Percentiles rank a stretch among this genome's conserved stretches.
These are phyloP conservation scores for Diaporthe nobilis DNA, from an alignment of 2,329 filamentous ascomycete genomes.

Conservation along the genomic window DNA sequence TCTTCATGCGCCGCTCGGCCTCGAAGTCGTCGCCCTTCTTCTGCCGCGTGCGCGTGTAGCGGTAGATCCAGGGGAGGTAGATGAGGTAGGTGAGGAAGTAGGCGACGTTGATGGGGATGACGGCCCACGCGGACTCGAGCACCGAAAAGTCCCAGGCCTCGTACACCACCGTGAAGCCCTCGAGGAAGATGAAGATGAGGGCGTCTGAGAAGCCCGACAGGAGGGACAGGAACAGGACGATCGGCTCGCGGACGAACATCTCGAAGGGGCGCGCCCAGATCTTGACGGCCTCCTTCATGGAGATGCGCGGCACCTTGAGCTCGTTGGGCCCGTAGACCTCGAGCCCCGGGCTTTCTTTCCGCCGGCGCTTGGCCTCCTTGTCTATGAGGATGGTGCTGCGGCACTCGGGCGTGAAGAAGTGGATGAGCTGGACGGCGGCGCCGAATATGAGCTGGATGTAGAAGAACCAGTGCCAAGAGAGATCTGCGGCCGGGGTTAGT, in stretches of 20 bases:
- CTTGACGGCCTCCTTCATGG: constrained; percentile 56
- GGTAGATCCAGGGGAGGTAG: constrained; percentile 67
- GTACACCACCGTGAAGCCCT: constrained; percentile 78
- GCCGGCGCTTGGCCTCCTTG: constrained; percentile 68
- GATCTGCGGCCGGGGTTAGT: constrained; percentile 3
- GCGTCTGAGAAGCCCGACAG: constrained; percentile 81
- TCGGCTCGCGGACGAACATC: constrained; percentile 82
- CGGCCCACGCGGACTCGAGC: constrained; percentile 39
- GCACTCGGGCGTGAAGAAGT: constrained; percentile 71
- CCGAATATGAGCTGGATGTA: constrained; percentile 74
- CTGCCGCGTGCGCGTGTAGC: constrained; percentile 54
- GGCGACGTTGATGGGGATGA: constrained; percentile 52
- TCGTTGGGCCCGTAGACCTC: constrained; percentile 64
- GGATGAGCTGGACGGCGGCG: constrained; percentile 62
- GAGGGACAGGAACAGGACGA: constrained; percentile 78
- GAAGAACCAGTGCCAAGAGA: constrained; percentile 67
- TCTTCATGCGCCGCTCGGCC: constrained; percentile 71
- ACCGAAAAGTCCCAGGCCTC: constrained; percentile 69
- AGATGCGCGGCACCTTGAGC: constrained; percentile 47
- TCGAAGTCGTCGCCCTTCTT: constrained; percentile 57
- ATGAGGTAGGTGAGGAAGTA: constrained; percentile 72
- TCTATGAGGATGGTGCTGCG: constrained; percentile 70
- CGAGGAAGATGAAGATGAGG: constrained; percentile 83
- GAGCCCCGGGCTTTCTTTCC: constrained; percentile 57
- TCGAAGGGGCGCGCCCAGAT: constrained; percentile 76